Base-by-base conservation (phyloP, 73 alveolate species). In the Diophrys appendiculata region DNA sequence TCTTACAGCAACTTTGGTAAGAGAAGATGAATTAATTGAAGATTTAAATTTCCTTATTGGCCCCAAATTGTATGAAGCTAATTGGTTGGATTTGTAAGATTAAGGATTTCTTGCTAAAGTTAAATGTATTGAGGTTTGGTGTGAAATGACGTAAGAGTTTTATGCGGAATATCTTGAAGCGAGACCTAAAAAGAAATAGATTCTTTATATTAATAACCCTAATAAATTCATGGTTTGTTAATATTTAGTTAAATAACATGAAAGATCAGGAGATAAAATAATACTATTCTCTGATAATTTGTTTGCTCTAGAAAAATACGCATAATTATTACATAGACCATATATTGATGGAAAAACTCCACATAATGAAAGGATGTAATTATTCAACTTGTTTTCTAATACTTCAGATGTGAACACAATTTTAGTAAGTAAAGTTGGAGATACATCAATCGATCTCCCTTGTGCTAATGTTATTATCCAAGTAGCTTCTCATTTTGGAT, bases 51-150 rank as follows among this genome's bases (percentile, higher is more conserved):
- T 86, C 87, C 86, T 95, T 76, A 84, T 95, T 34, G 99, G 99
- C 14, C 99, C 99, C 26, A 97, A 97, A 76, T 94, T 94, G 32
- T 97, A 97, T 85, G 99, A 97, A 77, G 99, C 99, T 53, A 97
- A 96, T 82, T 97, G 99, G 99, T 91, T 93, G 32, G 99, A 97
- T 78, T 83, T 97, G 35, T 97, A 97, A 91, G 93, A 82, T 27
- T 78, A 81, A 29, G 98, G 97, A 53, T 91, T 34, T 84, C 80
- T 96, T 43, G 98, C 98, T n/a, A 86, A 97, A 77, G 98, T 91
- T 65, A 86, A 94, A 76, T 95, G 99, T 77, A 78, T 91, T 13
- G 98, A 95, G 83, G 94, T 94, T 2, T 92, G 98, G 97, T 88
- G 99, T 67, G 98, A 96, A 56, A 95, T 95, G 99, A 88, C 97